These are phyloP conservation scores for Papilionanthe hybrid DNA, from an alignment of 116 monocot species.

Conservation along the genomic window DNA sequence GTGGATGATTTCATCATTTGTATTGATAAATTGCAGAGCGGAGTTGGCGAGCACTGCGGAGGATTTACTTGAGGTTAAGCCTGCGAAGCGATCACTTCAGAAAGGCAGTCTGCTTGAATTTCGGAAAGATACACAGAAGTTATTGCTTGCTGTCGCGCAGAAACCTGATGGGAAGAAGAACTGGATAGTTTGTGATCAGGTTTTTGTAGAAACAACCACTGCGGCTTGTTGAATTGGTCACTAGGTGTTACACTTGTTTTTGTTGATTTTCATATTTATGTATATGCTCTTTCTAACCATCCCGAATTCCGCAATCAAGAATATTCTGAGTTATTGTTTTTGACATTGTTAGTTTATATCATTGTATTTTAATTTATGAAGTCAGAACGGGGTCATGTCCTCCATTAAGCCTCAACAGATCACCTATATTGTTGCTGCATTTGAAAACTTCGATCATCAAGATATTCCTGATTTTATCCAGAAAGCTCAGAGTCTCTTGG, in stretches of 20 bases:
- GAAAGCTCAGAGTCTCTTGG: constrained; percentile 69
- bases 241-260: constrained; percentile 25
- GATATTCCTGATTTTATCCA: constrained; percentile 62
- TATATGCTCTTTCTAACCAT: not conserved
- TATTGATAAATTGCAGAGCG: constrained; percentile 30
- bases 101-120: constrained; percentile 89
- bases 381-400: constrained; percentile 73
- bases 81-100: constrained; percentile 54
- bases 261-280: constrained; percentile 3
- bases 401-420: constrained; percentile 95
- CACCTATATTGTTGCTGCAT: constrained; percentile 75
- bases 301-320: not conserved
- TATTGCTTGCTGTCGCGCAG: constrained; percentile 74
- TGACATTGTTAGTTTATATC: constrained; percentile 6
- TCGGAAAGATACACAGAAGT: constrained; percentile 81
- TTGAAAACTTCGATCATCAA: constrained; percentile 59
- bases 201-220: constrained; percentile 45
- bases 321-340: not conserved
- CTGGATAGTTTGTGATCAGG: constrained; percentile 98
- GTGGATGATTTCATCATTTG: not conserved
- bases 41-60: constrained; percentile 52
- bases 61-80: constrained; percentile 50
- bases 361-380: constrained; percentile 11
- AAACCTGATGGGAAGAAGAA: constrained; percentile 99
- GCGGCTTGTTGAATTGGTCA: constrained; percentile 39